Evolutionary conservation across 306 rosid species (phyloP).

Genomic region (Begonia masoniana): DNA sequence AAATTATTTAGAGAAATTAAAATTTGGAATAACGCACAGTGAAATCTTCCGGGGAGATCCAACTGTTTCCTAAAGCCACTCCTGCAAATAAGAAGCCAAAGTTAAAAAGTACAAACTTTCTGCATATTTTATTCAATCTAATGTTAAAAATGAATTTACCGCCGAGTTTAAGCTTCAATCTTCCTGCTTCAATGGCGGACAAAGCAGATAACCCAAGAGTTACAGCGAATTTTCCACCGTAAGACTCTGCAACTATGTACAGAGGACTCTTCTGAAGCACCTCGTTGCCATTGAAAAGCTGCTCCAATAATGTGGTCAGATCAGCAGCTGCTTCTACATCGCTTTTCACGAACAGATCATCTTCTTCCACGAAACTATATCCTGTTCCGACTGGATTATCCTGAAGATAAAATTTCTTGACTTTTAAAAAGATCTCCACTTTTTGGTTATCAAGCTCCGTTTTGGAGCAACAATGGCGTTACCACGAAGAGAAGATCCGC

Average conservation of each 20-base stretch:
- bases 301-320: constrained; percentile 45
- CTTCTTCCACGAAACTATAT: constrained; percentile 71
- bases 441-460: background rate
- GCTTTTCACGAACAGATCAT: constrained; percentile 34
- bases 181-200: constrained; percentile 38
- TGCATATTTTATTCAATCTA: background rate
- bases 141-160: constrained; percentile 18
- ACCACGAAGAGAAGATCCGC: constrained; percentile 14
- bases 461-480: background rate
- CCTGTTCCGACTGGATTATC: constrained; percentile 96
- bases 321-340: constrained; percentile 76
- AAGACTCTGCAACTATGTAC: constrained; percentile 75
- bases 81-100: constrained; percentile 24
- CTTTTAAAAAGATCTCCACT: background rate
- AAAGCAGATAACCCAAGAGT: constrained; percentile 57
- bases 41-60: constrained; percentile 97
- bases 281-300: constrained; percentile 34
- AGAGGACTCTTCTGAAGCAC: constrained; percentile 68
- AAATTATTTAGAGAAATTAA: background rate
- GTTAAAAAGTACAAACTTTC: background rate
- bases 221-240: constrained; percentile 83
- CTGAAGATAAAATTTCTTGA: constrained; percentile 11
- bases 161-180: constrained; percentile 47
- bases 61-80: constrained; percentile 83
- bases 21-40: constrained; percentile 27